Evolutionary conservation across 495 filamentous ascomycete genomes (phyloP), one percentile per base, ranked within the genome.

Genomic region (Lentithecium fluviatile): DNA sequence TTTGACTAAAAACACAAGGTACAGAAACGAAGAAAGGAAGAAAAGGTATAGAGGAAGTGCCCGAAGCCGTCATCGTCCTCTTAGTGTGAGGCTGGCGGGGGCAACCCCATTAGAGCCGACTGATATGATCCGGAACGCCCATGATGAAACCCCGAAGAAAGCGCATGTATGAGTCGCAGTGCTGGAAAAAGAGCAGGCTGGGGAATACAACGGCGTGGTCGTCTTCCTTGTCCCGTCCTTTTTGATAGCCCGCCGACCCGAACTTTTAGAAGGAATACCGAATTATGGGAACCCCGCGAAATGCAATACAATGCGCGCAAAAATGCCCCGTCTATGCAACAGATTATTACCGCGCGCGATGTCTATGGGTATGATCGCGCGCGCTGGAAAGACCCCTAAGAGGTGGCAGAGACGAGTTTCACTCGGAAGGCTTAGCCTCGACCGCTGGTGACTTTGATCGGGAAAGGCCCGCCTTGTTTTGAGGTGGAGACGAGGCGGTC

Each of bases 401-500:
- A 56, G 25, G 23, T 55, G 38, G 40, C 13, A 17, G 40, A 45
- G 45, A 51, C 19, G 52, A 56, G 52, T 53, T 51, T 69, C 64
- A 66, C 54, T 69, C 67, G 37, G 55, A 60, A 51, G 65, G 43
- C 47, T 69, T 69, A 52, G 46, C 56, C 48, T 64, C 64, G 36
- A 37, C 59, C 20, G 72, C 75, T 57, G 79, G 78, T 53, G 78
- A 77, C 69, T 81, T 80, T 36, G 78, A 76, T 57, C 76, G 75
- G 17, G 80, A 77, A 43, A 77, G 81, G 65, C 77, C 76, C 26
- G 79, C 74, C 70, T 85, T 87, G 43, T 75, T 73, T 45, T 78
- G 71, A 47, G 78, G 74, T 45, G 84, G 84, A 25, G 84, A 87
- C 32, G 79, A 80, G 24, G 81, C 75, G 62, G 79, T 76, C 29